Evolutionary conservation across 208 protist genomes (phyloP).

Genomic region (Willaertia magna): DNA sequence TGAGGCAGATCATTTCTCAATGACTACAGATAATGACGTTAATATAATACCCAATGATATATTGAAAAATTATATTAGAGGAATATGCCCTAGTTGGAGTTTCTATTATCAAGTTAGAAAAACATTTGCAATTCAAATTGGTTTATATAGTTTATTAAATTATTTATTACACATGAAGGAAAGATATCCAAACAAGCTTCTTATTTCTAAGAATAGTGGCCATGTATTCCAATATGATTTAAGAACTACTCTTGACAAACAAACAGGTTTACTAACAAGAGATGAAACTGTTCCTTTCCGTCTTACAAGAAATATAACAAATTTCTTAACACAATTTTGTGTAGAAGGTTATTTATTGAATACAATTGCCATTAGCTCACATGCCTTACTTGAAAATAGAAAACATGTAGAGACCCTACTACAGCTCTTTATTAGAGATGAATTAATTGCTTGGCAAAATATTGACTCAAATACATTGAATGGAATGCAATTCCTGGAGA

Average conservation of each 20-base stretch:
- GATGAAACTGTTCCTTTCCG: neutral
- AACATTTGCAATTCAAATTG: neutral
- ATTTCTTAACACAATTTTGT: slow-evolving; percentile 4
- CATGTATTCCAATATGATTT: neutral
- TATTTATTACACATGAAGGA: neutral
- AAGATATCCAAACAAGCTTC: neutral
- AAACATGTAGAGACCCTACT: neutral
- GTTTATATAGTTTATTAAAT: neutral
- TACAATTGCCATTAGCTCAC: neutral
- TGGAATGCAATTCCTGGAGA: no score
- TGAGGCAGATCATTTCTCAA: no score
- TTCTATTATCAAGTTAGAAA: neutral
- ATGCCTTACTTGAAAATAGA: neutral
- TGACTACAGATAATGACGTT: neutral
- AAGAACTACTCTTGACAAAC: neutral
- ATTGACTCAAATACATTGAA: neutral
- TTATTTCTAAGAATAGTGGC: neutral
- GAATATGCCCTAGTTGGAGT: neutral
- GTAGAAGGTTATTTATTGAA: slow-evolving; percentile 6
- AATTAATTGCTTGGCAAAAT: neutral
- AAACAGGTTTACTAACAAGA: neutral
- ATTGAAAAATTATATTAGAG: neutral
- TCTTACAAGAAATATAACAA: neutral
- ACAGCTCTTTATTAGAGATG: neutral
- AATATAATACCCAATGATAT: neutral